Evolutionary conservation across 805 yeast genomes (phyloP).

Genomic region (Lachancea sp.): DNA sequence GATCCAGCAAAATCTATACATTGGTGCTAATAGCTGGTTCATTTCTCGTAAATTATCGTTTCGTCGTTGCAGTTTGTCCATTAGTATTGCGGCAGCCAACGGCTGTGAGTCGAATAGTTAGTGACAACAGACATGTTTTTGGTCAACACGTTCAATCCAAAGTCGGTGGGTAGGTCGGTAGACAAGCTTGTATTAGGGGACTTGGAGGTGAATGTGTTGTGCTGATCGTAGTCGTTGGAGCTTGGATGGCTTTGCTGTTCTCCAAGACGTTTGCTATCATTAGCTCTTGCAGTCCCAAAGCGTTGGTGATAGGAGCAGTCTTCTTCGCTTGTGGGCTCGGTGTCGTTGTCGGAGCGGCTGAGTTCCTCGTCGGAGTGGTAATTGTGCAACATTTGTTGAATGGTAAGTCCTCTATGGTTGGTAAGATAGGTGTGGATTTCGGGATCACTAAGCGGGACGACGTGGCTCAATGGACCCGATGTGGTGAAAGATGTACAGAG

Average conservation of each 20-base stretch:
- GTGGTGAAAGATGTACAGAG: slow-evolving; percentile 24
- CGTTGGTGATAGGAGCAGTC: slow-evolving; percentile 4
- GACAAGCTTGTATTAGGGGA: neutral
- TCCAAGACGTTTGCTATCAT: too few relatives aligned
- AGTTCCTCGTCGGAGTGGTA: slow-evolving; percentile 11
- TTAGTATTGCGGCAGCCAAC: slow-evolving; percentile 14
- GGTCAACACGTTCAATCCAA: slow-evolving; percentile 12
- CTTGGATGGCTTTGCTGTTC: too few relatives aligned
- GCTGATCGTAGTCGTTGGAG: neutral
- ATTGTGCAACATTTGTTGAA: slow-evolving; percentile 15
- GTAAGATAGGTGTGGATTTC: slow-evolving; percentile 16
- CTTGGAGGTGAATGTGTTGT: neutral
- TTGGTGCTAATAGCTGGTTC: neutral
- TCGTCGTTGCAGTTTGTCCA: neutral
- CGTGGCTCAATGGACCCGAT: slow-evolving; percentile 25
- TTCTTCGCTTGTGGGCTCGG: slow-evolving; percentile 5
- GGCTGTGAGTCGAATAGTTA: slow-evolving; percentile 14
- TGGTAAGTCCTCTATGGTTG: slow-evolving; percentile 15
- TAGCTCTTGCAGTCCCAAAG: neutral
- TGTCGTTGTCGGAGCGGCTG: slow-evolving; percentile 12
- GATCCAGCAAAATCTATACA: neutral
- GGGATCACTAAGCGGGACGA: slow-evolving; percentile 16
- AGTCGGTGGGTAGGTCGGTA: slow-evolving; percentile 1
- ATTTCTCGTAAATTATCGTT: slow-evolving; percentile 6
- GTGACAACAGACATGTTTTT: slow-evolving; percentile 19